These are phyloP conservation scores for Allium sativum DNA, from an alignment of 106 monocot genomes.

Conservation along the genomic window DNA sequence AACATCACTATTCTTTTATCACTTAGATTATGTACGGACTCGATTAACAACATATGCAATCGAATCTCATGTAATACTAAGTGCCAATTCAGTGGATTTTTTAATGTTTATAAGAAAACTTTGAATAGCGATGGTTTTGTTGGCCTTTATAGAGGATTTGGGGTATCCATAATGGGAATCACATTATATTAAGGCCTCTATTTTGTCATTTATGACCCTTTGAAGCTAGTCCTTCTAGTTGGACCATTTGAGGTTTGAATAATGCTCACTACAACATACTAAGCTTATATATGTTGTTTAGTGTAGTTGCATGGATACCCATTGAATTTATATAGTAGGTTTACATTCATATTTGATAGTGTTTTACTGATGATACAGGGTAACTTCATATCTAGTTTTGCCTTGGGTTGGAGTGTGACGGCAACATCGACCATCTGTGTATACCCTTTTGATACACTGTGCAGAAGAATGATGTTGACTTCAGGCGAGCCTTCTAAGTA, in stretches of 20 bases:
- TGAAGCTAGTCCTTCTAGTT: constrained; percentile 75
- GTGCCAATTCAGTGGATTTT: constrained; percentile 68
- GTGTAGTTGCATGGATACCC: too few species aligned
- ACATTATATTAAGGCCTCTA: constrained; percentile 88
- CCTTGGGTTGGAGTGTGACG: constrained; percentile 63
- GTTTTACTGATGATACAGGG: constrained; percentile 59
- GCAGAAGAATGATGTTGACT: constrained; percentile 90
- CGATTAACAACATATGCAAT: constrained; percentile 69
- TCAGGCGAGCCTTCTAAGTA: constrained; percentile 72
- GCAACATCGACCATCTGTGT: constrained; percentile 64
- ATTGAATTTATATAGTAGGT: too few species aligned
- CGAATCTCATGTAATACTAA: constrained; percentile 27
- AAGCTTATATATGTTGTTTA: too few species aligned
- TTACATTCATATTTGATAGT: too few species aligned
- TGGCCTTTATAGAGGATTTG: constrained; percentile 80
- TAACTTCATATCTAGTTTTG: constrained; percentile 78
- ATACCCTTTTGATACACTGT: constrained; percentile 87
- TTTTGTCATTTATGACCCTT: constrained; percentile 81
- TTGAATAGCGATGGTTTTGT: constrained; percentile 62
- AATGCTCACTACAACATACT: too few species aligned
- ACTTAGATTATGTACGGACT: constrained; percentile 88
- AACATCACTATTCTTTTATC: constrained; percentile 71
- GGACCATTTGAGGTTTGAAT: constrained; percentile 88
- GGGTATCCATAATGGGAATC: constrained; percentile 78
- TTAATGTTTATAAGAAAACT: constrained; percentile 85